A percentile compares a stretch with the other conserved stretches of the same genome.
Conservation (phyloP, 805 yeast species). For the Metschnikowia henanensis region DNA sequence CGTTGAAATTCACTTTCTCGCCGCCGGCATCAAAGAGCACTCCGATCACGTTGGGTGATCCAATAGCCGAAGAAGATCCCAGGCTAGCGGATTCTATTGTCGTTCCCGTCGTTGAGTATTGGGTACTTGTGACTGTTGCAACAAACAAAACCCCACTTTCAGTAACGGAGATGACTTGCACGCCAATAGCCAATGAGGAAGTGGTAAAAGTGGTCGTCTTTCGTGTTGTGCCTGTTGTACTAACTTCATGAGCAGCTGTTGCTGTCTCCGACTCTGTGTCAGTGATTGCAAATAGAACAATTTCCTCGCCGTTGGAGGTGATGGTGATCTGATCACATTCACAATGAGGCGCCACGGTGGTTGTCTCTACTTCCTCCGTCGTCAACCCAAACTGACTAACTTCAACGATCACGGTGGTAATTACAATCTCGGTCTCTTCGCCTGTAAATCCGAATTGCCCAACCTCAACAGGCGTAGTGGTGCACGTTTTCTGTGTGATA, state of each 20-base stretch:
- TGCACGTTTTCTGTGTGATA: too few relatives aligned
- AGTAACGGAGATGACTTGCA: neutral
- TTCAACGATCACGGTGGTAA: neutral
- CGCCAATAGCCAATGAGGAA: neutral
- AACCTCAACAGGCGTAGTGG: neutral
- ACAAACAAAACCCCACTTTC: neutral
- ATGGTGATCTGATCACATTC: neutral
- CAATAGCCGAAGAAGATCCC: neutral
- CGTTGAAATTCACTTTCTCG: neutral
- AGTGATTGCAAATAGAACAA: neutral
- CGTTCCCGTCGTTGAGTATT: neutral
- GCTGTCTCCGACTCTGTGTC: neutral
- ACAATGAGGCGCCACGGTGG: neutral
- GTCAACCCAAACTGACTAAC: neutral
- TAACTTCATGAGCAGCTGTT: neutral
- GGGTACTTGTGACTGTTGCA: neutral
- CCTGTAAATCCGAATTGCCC: too few relatives aligned
- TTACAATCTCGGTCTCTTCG: too few relatives aligned
- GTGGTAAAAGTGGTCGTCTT: neutral
- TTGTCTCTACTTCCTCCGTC: neutral
- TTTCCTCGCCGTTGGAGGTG: neutral
- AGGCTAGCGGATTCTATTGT: neutral
- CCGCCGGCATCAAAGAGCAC: neutral
- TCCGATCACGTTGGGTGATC: neutral
- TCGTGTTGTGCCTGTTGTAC: neutral